Evolutionary conservation across 345 rosid genomes (phyloP).

Genomic region (Syzygium aromaticum): DNA sequence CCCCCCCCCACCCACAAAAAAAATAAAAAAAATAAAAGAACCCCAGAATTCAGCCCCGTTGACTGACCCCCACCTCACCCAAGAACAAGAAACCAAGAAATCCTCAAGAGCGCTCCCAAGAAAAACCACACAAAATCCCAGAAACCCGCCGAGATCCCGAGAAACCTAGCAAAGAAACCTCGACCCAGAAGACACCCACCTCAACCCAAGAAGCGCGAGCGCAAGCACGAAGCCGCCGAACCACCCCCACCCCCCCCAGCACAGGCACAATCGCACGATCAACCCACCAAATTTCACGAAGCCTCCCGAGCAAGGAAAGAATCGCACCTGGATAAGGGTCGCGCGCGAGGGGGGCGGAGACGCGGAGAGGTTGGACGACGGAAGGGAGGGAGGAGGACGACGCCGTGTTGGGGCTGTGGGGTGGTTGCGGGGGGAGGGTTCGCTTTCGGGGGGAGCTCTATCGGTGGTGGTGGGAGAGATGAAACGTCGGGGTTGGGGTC

Average conservation of each 20-base stretch:
- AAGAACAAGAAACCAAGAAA: background rate
- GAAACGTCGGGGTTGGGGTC: background rate
- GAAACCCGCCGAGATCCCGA: background rate
- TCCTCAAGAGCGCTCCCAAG: background rate
- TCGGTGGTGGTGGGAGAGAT: slow-evolving; percentile 4
- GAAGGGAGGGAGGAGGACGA: background rate
- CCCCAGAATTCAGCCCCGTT: background rate
- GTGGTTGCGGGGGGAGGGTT: background rate
- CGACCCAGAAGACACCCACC: background rate
- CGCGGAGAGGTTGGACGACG: background rate
- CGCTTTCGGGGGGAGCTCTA: background rate
- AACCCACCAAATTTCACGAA: background rate
- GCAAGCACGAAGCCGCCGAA: background rate
- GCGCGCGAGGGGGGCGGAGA: background rate
- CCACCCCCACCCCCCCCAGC: no score
- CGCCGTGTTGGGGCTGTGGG: background rate
- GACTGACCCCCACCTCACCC: background rate
- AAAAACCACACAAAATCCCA: background rate
- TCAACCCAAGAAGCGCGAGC: background rate
- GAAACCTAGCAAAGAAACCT: background rate
- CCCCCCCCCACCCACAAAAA: no score
- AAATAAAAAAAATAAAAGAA: no score
- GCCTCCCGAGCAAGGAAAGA: background rate
- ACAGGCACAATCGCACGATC: no score
- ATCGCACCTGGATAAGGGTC: background rate